A percentile compares a stretch with the other conserved stretches of the same genome.
Conservation (phyloP, 805 yeast species). For the Nakazawaea ambrosiae region DNA sequence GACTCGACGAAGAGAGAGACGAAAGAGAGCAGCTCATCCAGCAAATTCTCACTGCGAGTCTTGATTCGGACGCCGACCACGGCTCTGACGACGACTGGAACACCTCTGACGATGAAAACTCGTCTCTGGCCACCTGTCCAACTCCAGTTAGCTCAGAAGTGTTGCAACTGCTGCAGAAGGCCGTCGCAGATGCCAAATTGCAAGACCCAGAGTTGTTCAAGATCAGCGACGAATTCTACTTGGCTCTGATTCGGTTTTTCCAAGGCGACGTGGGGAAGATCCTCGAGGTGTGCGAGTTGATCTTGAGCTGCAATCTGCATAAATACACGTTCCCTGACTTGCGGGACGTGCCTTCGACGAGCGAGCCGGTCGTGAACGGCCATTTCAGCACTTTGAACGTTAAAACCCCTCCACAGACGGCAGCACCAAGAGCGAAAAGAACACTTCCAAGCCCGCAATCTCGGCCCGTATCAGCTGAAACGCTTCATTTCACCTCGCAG, state of each 20-base stretch:
- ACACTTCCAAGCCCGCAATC: no score
- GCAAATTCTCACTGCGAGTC: conserved; percentile 1
- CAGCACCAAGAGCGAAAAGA: no score
- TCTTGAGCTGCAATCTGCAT: conserved; percentile 23
- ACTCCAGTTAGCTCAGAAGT: conserved; percentile 24
- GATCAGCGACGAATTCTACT: conserved; percentile 32
- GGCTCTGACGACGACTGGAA: neutral
- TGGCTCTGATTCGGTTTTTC: conserved; percentile 32
- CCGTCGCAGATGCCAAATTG: no score
- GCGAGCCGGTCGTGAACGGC: no score
- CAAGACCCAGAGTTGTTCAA: conserved; percentile 27
- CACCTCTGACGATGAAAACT: neutral
- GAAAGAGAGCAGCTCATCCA: neutral
- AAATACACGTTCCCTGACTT: conserved; percentile 4
- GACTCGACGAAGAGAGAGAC: neutral
- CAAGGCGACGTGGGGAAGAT: conserved; percentile 36
- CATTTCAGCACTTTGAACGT: no score
- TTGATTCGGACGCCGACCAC: neutral
- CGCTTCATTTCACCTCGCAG: no score
- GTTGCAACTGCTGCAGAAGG: conserved; percentile 25
- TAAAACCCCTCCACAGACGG: no score
- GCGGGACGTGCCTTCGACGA: no score
- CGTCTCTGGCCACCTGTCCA: conserved; percentile 10
- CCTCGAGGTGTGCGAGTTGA: conserved; percentile 25
- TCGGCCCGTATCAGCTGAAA: no score